Conservation (phyloP, 257 asterid species). For the Datura wrightii region DNA sequence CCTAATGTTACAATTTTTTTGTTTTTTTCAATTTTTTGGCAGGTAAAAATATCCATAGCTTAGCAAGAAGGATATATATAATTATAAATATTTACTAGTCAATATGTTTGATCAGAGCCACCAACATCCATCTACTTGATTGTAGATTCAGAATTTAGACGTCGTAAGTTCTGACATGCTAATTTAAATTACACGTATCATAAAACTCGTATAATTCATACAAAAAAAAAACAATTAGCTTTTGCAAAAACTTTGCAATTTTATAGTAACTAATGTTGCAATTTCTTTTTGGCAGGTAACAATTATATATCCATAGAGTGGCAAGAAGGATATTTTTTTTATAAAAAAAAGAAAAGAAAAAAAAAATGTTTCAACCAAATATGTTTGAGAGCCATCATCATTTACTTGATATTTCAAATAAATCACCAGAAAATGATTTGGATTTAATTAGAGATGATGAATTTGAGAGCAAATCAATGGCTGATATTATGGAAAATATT, state of each 20-base stretch:
- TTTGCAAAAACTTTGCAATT: too few relatives aligned
- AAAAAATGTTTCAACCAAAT: constrained; percentile 66
- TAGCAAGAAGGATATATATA: background rate
- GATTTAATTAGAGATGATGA: constrained; percentile 65
- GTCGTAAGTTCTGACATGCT: background rate
- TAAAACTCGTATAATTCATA: background rate
- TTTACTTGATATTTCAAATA: constrained; percentile 61
- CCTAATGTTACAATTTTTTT: background rate
- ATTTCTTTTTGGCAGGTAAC: constrained; percentile 2
- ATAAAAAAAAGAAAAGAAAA: background rate
- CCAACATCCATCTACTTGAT: constrained; percentile 52
- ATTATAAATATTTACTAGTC: background rate
- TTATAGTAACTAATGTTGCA: background rate
- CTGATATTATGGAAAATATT: constrained; percentile 65
- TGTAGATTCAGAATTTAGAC: background rate
- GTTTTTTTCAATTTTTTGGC: background rate
- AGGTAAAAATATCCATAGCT: constrained; percentile 26
- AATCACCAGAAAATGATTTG: constrained; percentile 60
- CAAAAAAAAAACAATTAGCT: background rate
- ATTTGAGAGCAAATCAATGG: constrained; percentile 67
- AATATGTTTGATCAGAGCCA: constrained; percentile 61
- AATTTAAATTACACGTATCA: background rate
- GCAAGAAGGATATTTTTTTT: constrained; percentile 13
- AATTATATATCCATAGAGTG: background rate
- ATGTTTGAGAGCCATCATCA: constrained; percentile 70